Percentiles rank a stretch among this genome's conserved stretches.
phyloP scores from a whole-genome alignment of 2,329 filamentous ascomycete genomes.

The Aspergillus eucalypticola region DNA sequence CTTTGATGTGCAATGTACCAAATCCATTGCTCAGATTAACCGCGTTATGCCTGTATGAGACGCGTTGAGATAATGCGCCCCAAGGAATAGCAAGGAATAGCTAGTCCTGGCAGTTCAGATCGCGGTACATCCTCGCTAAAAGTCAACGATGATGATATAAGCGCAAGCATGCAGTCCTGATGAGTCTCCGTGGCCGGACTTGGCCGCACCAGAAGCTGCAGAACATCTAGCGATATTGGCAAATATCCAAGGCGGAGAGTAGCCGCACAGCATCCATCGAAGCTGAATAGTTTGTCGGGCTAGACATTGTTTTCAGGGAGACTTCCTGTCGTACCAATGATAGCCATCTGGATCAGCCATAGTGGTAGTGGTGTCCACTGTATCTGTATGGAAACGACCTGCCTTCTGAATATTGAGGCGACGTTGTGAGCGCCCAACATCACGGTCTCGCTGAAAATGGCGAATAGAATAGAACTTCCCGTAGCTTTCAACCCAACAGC shows the following conservation, averaged over 20 bases:
- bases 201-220: background rate
- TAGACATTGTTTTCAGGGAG: background rate
- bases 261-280: background rate
- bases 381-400: background rate
- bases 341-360: background rate
- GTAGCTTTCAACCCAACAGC: slow-evolving; percentile 50
- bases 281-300: background rate
- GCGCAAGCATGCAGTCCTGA: background rate
- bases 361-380: background rate
- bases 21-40: background rate
- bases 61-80: background rate
- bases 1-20: background rate
- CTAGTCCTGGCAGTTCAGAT: background rate
- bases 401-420: background rate
- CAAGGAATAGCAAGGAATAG: background rate
- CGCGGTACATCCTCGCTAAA: background rate
- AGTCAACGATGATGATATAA: background rate
- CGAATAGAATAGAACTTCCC: background rate
- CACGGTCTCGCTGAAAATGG: background rate
- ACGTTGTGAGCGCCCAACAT: background rate
- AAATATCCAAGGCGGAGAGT: background rate
- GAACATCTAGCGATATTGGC: background rate
- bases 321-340: background rate
- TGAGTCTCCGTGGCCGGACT: background rate
- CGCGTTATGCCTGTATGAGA: background rate